These are phyloP conservation scores for Peronospora tabacina DNA, from an alignment of 352 stramenopile species.

Conservation along the genomic window DNA sequence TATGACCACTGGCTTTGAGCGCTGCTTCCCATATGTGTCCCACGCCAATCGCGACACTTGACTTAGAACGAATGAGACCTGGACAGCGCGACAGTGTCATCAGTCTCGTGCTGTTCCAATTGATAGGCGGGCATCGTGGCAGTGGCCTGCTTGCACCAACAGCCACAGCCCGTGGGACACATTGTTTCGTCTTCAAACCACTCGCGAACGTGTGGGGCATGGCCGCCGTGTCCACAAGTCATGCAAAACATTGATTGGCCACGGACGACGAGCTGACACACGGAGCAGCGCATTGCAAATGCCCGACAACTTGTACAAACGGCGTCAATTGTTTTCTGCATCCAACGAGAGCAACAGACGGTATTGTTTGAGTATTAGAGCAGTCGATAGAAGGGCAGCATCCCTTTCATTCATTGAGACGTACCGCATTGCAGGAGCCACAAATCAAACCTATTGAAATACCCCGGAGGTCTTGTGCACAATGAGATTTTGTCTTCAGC, in stretches of 20 bases:
- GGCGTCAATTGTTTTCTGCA: constrained; percentile 43
- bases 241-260: constrained; percentile 85
- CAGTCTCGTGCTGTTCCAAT: constrained; percentile 18
- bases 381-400: neutral
- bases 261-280: constrained; percentile 77
- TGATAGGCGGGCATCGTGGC: constrained; percentile 33
- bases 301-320: constrained; percentile 62
- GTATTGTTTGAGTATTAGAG: no score
- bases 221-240: constrained; percentile 74
- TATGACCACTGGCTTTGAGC: no score
- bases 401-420: neutral
- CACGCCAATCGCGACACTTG: neutral
- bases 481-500: constrained; percentile 47
- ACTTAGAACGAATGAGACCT: constrained; percentile 63
- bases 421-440: constrained; percentile 49
- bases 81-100: constrained; percentile 32
- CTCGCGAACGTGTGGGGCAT: constrained; percentile 56
- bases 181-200: constrained; percentile 72
- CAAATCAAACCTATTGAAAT: constrained; percentile 63
- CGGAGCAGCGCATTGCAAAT: constrained; percentile 70
- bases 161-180: constrained; percentile 77
- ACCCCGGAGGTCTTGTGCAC: constrained; percentile 33
- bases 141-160: constrained; percentile 78
- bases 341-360: neutral
- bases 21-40: constrained; percentile 1